Base-by-base conservation (phyloP, 179 eudicot species). In the Beta lomatogona region DNA sequence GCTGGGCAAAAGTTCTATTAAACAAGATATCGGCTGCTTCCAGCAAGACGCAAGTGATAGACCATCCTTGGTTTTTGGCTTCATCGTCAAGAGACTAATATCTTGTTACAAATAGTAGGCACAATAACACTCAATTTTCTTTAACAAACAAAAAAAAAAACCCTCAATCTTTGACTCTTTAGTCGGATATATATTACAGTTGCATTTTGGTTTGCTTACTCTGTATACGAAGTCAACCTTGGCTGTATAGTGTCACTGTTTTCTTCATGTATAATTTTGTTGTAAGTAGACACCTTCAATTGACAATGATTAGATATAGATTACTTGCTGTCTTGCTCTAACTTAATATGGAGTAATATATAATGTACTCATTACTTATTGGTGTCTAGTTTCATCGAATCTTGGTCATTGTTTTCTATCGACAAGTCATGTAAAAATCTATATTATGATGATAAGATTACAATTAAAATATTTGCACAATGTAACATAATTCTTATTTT, bases 141-240 rank as follows among this genome's bases (percentile, higher is more conserved):
- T 2, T 36, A 25, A 28, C 36, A 79, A 31, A 36, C 3, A 36
- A 36, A 36, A 36, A 36, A 36, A 36, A 36, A n/a, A n/a, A n/a
- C n/a, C n/a, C 41, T 36, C 41, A 36, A 1, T 36, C 41, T 36
- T 36, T 36, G 41, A 36, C 41, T 36, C 41, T 36, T 36, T 3
- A 36, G 41, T 36, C 41, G 50, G 41, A 28, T 25, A n/a, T 53
- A 25, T 50, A 61, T 72, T 67, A 70, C 57, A 53, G 21, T 28
- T 75, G 66, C 73, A 16, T 22, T 15, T 68, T 76, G 79, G 67
- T 67, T 81, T 55, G 69, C 46, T 57, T 57, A 9, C n/a, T 25
- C 16, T 81, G 45, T 76, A 67, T 31, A 67, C 67, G 69, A 81
- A 81, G 80, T 75, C 80, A 81, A 75, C 79, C 83, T 44, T 55